A percentile compares a stretch with the other conserved stretches of the same genome.
Evolutionary conservation across 345 rosid genomes (phyloP).

Genomic region (Passiflora organensis): DNA sequence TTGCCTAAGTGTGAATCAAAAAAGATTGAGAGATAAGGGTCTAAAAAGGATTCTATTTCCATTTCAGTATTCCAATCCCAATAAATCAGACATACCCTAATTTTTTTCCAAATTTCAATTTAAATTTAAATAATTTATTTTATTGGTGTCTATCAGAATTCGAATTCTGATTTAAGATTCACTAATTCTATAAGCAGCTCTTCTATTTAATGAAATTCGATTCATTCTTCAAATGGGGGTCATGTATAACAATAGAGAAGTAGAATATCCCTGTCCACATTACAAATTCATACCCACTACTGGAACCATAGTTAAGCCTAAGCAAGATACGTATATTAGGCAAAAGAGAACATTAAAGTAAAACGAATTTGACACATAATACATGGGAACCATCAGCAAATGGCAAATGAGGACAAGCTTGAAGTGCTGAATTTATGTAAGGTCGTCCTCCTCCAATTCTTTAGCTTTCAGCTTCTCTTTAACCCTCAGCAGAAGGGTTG

Average conservation of each 20-base stretch:
- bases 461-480: conserved; percentile 95
- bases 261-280: conserved; percentile 1
- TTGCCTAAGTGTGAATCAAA: no score
- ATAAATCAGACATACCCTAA: no score
- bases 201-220: not conserved
- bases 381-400: conserved; percentile 21
- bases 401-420: conserved; percentile 11
- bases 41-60: no score
- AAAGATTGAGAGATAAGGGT: no score
- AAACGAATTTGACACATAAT: conserved; percentile 10
- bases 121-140: no score
- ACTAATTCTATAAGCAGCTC: no score
- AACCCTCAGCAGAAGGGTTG: conserved; percentile 86
- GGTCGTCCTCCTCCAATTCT: conserved; percentile 96
- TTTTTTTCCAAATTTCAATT: no score
- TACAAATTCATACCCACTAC: conserved; percentile 13
- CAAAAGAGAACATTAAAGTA: conserved; percentile 2
- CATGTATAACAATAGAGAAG: no score
- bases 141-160: no score
- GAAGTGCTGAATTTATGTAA: conserved; percentile 48
- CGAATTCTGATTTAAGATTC: no score
- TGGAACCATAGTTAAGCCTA: conserved; percentile 8
- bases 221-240: no score
- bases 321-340: conserved; percentile 8
- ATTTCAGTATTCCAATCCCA: no score